A percentile compares a stretch with the other conserved stretches of the same genome.
Conservation (phyloP, 257 asterid genomes). For the Solanum chilense region DNA sequence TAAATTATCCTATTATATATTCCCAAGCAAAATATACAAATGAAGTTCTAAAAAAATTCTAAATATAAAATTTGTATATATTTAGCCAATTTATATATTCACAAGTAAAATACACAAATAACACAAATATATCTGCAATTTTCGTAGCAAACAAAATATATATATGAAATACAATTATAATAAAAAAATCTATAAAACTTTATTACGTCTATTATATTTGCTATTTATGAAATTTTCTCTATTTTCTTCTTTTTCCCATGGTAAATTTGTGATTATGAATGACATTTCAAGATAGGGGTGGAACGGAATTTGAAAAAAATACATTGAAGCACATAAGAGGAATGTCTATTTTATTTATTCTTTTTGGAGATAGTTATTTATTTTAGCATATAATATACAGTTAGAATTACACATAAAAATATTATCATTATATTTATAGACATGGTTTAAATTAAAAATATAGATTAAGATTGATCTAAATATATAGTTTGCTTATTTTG, state of each 20-base stretch:
- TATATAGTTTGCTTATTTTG: background rate
- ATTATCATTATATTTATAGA: background rate
- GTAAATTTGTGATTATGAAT: background rate
- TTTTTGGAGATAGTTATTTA: background rate
- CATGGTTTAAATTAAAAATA: background rate
- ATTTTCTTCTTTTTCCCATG: background rate
- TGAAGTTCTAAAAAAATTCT: too few relatives aligned
- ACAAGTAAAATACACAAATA: too few relatives aligned
- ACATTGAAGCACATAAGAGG: background rate
- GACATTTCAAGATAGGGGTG: background rate
- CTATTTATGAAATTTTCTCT: too few relatives aligned
- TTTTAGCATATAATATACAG: background rate
- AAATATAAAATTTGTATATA: too few relatives aligned
- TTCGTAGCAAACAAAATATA: background rate
- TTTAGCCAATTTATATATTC: too few relatives aligned
- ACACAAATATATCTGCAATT: too few relatives aligned
- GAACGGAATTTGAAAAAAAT: background rate
- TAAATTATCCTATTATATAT: too few relatives aligned
- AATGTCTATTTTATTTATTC: too few relatives aligned
- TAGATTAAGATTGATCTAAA: background rate
- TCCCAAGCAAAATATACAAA: too few relatives aligned
- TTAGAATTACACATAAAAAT: too few relatives aligned
- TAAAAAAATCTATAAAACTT: fast-evolving
- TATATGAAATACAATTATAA: too few relatives aligned
- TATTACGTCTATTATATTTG: too few relatives aligned